phyloP scores from a whole-genome alignment of 208 protist genomes.

The Histomonas meleagridis region DNA sequence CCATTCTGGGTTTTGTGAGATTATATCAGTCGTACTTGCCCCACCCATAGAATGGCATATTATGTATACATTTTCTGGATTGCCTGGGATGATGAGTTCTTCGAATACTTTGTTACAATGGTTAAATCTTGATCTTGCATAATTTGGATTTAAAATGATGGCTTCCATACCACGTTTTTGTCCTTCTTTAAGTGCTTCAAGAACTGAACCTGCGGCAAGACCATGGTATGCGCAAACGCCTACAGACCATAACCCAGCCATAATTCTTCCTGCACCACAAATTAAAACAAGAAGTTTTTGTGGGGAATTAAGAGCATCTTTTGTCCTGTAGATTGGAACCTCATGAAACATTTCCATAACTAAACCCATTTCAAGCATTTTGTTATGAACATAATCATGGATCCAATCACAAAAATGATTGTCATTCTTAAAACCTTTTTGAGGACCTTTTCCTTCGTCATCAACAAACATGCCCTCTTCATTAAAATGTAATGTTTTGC shows the following conservation, averaged over 20 bases:
- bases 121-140: not conserved
- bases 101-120: not conserved
- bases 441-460: not conserved
- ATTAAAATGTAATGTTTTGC: not conserved
- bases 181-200: not conserved
- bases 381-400: not conserved
- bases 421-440: conserved; percentile 12
- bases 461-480: not conserved
- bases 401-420: not conserved
- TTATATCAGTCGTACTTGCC: not conserved
- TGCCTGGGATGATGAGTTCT: not conserved
- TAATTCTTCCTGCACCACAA: not conserved
- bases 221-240: not conserved
- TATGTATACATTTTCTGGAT: not conserved
- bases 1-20: not conserved
- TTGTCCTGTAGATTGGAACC: not conserved
- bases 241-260: not conserved
- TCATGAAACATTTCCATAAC: not conserved
- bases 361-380: not conserved
- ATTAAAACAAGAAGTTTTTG: not conserved
- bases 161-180: conserved; percentile 2
- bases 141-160: conserved; percentile 1
- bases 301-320: not conserved
- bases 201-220: not conserved
- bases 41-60: not conserved